Conservation (phyloP, 228 moss, liverwort and hornwort genomes). For the Sphagnum fallax region DNA sequence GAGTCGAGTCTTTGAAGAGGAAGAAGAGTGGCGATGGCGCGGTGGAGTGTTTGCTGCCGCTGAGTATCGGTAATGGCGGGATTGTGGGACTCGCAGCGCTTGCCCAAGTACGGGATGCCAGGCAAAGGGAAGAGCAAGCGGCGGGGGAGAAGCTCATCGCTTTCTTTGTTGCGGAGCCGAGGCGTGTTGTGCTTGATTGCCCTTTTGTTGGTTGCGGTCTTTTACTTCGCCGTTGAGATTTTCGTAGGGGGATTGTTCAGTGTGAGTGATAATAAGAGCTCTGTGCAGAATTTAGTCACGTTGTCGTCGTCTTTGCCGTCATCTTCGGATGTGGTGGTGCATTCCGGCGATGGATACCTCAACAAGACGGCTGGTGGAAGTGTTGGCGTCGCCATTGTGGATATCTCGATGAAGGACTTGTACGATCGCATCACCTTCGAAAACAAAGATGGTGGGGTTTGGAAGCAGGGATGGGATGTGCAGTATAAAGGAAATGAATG, state of each 20-base stretch:
- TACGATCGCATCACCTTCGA: constrained; percentile 85
- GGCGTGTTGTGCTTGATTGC: not conserved
- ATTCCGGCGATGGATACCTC: no score
- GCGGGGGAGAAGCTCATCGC: not conserved
- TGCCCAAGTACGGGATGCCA: not conserved
- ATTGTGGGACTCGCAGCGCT: not conserved
- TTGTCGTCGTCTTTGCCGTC: not conserved
- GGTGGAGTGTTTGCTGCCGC: no score
- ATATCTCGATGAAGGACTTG: constrained; percentile 67
- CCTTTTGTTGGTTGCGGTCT: not conserved
- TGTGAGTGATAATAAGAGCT: not conserved
- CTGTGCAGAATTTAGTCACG: not conserved
- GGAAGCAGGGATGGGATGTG: constrained; percentile 98
- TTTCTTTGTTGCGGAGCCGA: not conserved
- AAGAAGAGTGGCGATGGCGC: no score
- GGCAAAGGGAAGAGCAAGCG: not conserved
- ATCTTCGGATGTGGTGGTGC: no score
- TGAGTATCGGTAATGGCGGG: not conserved
- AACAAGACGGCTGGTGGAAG: not conserved
- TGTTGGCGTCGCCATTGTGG: constrained; percentile 50
- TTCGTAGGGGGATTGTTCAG: not conserved
- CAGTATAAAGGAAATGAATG: constrained; percentile 67
- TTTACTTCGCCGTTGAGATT: not conserved
- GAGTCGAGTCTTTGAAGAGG: no score
- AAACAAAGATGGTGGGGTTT: constrained; percentile 84